Percentiles rank a stretch among this genome's conserved stretches.
Evolutionary conservation across 805 yeast genomes (phyloP).

Genomic region (Yamadazyma paraphyllophila): DNA sequence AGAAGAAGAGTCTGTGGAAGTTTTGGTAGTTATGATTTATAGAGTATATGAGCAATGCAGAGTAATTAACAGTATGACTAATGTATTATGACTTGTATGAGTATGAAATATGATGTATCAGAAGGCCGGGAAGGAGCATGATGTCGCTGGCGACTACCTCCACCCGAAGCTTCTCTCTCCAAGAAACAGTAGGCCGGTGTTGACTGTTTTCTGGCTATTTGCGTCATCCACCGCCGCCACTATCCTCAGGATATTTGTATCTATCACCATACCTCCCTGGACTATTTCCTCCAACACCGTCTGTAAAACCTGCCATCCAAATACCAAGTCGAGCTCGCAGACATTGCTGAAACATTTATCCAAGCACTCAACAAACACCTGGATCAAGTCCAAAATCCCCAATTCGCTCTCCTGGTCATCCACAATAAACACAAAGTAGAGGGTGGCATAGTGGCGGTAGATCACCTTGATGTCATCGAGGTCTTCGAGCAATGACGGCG

Average conservation of each 20-base stretch:
- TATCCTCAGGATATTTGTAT: conserved; percentile 77
- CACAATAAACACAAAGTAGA: conserved; percentile 93
- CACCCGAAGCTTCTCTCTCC: conserved; percentile 24
- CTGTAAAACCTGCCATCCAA: conserved; percentile 96
- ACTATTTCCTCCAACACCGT: conserved; percentile 88
- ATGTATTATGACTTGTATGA: too few species aligned
- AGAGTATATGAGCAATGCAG: not conserved
- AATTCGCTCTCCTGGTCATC: conserved; percentile 95
- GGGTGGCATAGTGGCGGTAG: conserved; percentile 90
- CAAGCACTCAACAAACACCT: conserved; percentile 92
- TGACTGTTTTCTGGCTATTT: conserved; percentile 43
- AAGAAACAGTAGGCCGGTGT: conserved; percentile 20
- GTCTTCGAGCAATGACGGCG: conserved; percentile 76
- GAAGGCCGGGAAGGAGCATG: not conserved
- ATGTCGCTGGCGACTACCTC: not conserved
- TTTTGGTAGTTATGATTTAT: conserved; percentile 7
- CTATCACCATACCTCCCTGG: conserved; percentile 98
- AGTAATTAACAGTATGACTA: too few species aligned
- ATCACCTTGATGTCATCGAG: conserved; percentile 81
- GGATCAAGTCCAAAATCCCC: conserved; percentile 90
- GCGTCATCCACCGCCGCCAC: conserved; percentile 82
- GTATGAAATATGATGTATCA: too few species aligned
- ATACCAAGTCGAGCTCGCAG: conserved; percentile 93
- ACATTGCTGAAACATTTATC: conserved; percentile 93
- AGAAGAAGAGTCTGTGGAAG: conserved; percentile 22